Evolutionary conservation across 192 early-diverging fungal species (phyloP).

Genomic region (Geranomyces michiganensis): DNA sequence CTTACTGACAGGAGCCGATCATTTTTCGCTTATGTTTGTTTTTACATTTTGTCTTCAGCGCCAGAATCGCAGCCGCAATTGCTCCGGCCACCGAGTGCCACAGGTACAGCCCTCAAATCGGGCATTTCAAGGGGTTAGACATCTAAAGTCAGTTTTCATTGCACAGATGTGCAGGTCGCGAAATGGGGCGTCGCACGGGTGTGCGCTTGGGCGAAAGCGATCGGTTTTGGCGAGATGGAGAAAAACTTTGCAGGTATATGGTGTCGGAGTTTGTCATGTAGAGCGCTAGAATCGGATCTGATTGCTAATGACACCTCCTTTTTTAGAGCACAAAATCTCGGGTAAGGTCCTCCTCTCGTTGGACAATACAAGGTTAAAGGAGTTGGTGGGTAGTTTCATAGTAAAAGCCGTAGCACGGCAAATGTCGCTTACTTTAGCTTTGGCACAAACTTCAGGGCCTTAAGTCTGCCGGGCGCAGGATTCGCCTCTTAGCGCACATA

Average conservation of each 20-base stretch:
- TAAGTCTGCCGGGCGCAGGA: background rate
- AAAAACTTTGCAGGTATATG: slow-evolving; percentile 2
- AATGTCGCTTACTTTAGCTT: too few species aligned
- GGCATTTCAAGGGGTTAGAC: background rate
- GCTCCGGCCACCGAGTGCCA: background rate
- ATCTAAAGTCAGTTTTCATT: background rate
- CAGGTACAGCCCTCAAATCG: background rate
- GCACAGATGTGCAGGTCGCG: background rate
- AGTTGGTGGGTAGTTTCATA: background rate
- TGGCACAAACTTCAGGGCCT: background rate
- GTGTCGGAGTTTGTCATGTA: background rate
- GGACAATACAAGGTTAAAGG: slow-evolving; percentile 10
- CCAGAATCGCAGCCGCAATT: background rate
- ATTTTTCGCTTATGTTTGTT: background rate
- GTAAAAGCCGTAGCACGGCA: too few species aligned
- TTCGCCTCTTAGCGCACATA: background rate
- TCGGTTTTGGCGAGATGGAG: slow-evolving; percentile 17
- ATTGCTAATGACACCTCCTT: background rate
- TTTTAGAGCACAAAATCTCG: slow-evolving; percentile 13
- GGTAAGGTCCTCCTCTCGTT: slow-evolving; percentile 12
- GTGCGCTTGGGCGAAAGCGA: slow-evolving; percentile 6
- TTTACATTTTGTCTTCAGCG: background rate
- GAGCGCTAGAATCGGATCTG: background rate
- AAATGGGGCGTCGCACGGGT: slow-evolving; percentile 5
- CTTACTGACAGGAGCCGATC: background rate